Evolutionary conservation across 305 asterid species (phyloP).

Genomic region (Fraxinus paxiana): DNA sequence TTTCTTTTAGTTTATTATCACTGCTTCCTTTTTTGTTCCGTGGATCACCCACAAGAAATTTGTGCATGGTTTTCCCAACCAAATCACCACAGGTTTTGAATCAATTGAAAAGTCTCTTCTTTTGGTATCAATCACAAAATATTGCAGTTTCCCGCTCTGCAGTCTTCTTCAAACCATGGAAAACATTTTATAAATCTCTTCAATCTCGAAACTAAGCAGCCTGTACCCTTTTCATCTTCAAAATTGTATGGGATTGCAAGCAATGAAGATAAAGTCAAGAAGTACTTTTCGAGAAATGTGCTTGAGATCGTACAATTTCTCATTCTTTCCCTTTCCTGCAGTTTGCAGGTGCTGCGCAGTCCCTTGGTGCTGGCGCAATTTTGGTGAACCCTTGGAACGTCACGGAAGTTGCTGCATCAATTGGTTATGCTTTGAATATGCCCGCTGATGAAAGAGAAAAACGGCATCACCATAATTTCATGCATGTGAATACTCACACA

Average conservation of each 20-base stretch:
- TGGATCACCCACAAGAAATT: neutral
- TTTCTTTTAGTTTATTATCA: neutral
- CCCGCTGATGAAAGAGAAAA: constrained; percentile 78
- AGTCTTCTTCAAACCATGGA: neutral
- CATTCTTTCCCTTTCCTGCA: constrained; percentile 24
- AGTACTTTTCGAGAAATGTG: neutral
- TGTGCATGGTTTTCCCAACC: neutral
- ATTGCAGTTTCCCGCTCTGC: neutral
- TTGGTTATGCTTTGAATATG: constrained; percentile 76
- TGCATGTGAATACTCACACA: constrained; percentile 77
- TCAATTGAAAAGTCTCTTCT: neutral
- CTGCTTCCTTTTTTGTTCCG: neutral
- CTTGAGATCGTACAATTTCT: neutral
- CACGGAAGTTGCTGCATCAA: constrained; percentile 82
- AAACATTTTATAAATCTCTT: neutral
- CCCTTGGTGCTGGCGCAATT: constrained; percentile 92
- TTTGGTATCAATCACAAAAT: neutral
- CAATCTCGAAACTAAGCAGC: neutral
- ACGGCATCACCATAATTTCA: constrained; percentile 80
- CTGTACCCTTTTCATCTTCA: neutral
- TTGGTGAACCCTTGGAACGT: constrained; percentile 89
- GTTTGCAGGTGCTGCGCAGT: constrained; percentile 98
- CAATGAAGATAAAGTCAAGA: neutral
- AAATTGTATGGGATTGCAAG: neutral
- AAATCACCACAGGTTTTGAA: neutral